Base-by-base conservation (phyloP, 768 basidiomycete genomes). In the Mycena chlorophos region DNA sequence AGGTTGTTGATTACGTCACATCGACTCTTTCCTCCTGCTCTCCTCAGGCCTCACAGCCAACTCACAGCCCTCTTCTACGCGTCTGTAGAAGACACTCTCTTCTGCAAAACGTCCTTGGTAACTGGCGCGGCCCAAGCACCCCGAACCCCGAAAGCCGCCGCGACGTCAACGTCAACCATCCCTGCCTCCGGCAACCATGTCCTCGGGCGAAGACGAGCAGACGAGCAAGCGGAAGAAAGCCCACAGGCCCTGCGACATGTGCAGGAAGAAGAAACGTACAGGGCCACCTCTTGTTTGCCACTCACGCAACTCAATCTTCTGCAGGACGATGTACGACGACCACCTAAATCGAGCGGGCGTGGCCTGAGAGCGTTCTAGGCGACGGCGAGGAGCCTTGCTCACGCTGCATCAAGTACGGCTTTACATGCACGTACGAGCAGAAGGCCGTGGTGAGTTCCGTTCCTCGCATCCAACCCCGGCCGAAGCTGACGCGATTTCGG, bases 361-460 rank as follows among this genome's bases (percentile, higher is more conserved):
- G 20, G 12, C 10, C 40, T 26, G 31, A 8, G 31, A 34, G 10
- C 17, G 10, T 17, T 23, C 12, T 26, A 46, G 45, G 45, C 27
- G 45, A 46, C 25, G 45, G 45, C 8, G 45, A 46, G 22, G 45
- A 46, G n/a, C 45, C 45, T 10, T 46, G 45, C n/a, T 46, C 45
- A 5, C 45, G 45, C 22, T 46, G 45, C 45, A 14, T 46, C 12
- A 46, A 46, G 22, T 46, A 46, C 45, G 45, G 27, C 8, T 46
- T 46, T 25, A 27, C 25, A 13, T 46, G 45, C 22, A 26, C 23
- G 13, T 46, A 46, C n/a, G 45, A 46, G 45, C 23, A 46, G 25
- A 46, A 46, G n/a, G 45, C 45, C 5, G 22, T 19, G 20, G 45
- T 46, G 27, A 10, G 45, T 27, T 27, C 23, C 25, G 8, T 28